Evolutionary conservation across 768 basidiomycete species (phyloP), one percentile per base, ranked within the genome.

Genomic region (Termitomyces sp.): DNA sequence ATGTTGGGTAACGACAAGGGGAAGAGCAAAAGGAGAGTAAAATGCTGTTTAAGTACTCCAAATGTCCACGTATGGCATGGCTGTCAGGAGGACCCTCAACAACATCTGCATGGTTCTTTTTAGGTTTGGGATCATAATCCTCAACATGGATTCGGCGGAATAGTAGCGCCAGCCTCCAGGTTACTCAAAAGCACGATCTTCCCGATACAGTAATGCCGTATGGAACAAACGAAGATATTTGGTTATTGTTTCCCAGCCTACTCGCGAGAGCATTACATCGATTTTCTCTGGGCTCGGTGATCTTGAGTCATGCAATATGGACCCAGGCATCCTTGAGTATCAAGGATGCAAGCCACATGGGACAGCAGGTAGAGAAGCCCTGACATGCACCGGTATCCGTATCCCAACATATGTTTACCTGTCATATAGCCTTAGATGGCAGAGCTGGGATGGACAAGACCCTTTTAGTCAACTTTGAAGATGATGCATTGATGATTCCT

Each of bases 171-270:
- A 51, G 49, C 50, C 33, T 36, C 33, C 22, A 67, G 63, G 53
- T 59, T 42, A 53, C 68, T 65, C 61, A 68, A 69, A 56, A 72
- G 67, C n/a, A 53, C 52, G 65, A 70, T 69, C 55, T 70, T 65
- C 73, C 74, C 64, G 65, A 74, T 76, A 69, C 63, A 69, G 72
- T 57, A 69, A 65, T 47, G 54, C 64, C 65, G 67, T 57, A 66
- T 58, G 57, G 55, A 48, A 56, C 55, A 49, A 49, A 38, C 47
- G 28, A 44, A 58, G 56, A 61, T 56, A 63, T 62, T 67, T 63
- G 73, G 65, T 63, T 44, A 66, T 59, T 55, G 58, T 56, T 68
- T 75, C 73, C 63, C 73, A 75, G 64, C 68, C 61, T 61, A 65
- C 66, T 61, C 58, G 60, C 59, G 63, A 59, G 50, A 46, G 36